Base-by-base conservation (phyloP, 2,329 filamentous ascomycete species). In the Exophiala phaeomuriformis region DNA sequence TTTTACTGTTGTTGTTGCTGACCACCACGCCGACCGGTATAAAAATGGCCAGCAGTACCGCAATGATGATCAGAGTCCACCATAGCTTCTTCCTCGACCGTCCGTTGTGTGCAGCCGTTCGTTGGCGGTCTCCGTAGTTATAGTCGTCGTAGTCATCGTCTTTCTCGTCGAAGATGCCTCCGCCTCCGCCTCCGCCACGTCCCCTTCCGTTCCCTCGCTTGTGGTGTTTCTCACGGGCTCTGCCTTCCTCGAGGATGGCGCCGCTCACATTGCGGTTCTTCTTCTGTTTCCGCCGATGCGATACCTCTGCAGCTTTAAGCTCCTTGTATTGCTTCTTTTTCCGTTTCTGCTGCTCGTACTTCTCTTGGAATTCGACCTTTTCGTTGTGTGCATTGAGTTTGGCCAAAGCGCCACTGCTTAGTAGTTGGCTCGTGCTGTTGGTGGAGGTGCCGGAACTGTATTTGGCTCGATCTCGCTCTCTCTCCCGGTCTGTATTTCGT, bases 231-330 rank as follows among this genome's bases (percentile, higher is more conserved):
- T 68, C 77, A 73, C 66, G 78, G 64, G 65, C 67, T 36, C 68
- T 74, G 0, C 84, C 85, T 66, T 88, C 85, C 64, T 88, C 85
- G 61, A 86, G 72, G 12, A 85, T 70, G 0, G 83, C 82, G 19
- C 84, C 85, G 58, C 85, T 88, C 19, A 85, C 83, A n/a, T 86
- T 75, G 56, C 85, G 73, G 52, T 76, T 76, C 64, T 81, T 80
- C 39, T 58, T 77, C 40, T 68, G 68, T 47, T 71, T 72, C 39
- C 69, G 66, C 7, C 71, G 66, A 42, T 65, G 63, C 32, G 69
- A 61, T n/a, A 63, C 62, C 28, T 56, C 65, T 30, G 66, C 64
- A 45, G 63, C 66, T 46, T 58, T 60, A 31, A 63, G 49, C n/a
- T 54, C 58, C 29, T 63, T 61, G 55, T 64, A 61, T 29, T 61